Conservation (phyloP, 495 filamentous ascomycete species). For the Penicillium canariense region DNA sequence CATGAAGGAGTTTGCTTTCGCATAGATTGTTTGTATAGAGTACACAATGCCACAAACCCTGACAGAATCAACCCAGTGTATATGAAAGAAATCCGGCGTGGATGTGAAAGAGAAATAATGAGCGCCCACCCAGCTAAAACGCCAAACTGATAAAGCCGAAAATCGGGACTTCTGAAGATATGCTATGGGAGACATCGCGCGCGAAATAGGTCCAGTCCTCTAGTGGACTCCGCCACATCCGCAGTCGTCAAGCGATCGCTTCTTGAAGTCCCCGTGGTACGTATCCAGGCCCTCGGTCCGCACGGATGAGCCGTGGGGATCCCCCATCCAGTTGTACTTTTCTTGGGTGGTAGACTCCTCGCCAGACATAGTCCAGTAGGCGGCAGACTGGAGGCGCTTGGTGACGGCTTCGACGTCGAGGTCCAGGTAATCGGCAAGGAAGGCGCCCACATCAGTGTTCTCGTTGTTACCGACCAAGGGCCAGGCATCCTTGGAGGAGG, state of each 20-base stretch:
- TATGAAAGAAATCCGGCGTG: too few species aligned
- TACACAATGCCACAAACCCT: not conserved
- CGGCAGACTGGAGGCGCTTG: conserved; percentile 63
- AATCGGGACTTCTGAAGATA: not conserved
- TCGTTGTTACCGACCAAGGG: conserved; percentile 80
- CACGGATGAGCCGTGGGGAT: conserved; percentile 34
- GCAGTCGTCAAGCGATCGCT: conserved; percentile 40
- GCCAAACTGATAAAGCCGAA: not conserved
- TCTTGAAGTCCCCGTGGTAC: conserved; percentile 52
- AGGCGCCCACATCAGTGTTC: conserved; percentile 87
- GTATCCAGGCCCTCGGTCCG: conserved; percentile 42
- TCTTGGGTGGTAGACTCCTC: conserved; percentile 14
- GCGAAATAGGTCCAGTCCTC: not conserved
- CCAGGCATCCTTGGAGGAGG: conserved; percentile 44
- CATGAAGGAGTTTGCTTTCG: not conserved
- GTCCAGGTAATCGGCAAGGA: conserved; percentile 74
- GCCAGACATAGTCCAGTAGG: conserved; percentile 20
- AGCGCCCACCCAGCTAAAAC: not conserved
- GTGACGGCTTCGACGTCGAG: conserved; percentile 77
- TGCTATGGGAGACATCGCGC: not conserved
- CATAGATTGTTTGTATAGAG: not conserved
- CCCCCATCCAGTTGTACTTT: conserved; percentile 43
- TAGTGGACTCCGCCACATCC: conserved; percentile 39
- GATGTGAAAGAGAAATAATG: not conserved
- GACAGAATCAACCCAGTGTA: not conserved